Base-by-base conservation (phyloP, 179 eudicot genomes). In the Beta lomatogona region DNA sequence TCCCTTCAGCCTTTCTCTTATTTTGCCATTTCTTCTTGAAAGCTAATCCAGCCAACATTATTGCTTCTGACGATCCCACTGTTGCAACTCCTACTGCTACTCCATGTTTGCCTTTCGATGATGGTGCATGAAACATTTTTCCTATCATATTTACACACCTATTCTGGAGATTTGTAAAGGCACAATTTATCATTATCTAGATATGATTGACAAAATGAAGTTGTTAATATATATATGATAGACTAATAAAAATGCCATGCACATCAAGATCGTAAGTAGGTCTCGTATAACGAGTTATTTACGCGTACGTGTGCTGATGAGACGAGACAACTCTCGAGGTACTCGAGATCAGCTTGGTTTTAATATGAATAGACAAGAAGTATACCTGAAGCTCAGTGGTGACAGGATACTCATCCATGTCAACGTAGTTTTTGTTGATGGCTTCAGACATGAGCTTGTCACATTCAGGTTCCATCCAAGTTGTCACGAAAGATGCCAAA, bases 21-120 rank as follows among this genome's bases (percentile, higher is more conserved):
- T 89, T 85, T 75, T 91, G 93, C 93, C 93, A 91, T 72, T 84
- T 89, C 80, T 87, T 85, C 88, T 91, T 91, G 88, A 89, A 91
- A 60, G 93, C 93, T 59, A 91, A 71, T 13, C 92, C 92, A 0
- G 93, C 93, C 68, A 91, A 83, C 92, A 91, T 89, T 79, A 91
- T 91, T 8, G 92, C 93, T 83, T 91, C 92, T 0, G 93, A 89
- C 25, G 93, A 91, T 6, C 93, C 93, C 11, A 89, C 92, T 1
- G 92, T 89, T 31, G 92, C 92, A 2, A 91, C 93, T 80, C 93
- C 93, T 0, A 91, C 82, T 21, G 89, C 86, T 4, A 72, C 79
- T 75, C 88, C 91, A 0, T 77, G 85, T 57, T 79, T 80, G 31
- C 86, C 79, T 65, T 80, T 82, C 9, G 70, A 75, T 41, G 87